phyloP scores from a whole-genome alignment of 305 asterid genomes.

The Solanum hybrid region DNA sequence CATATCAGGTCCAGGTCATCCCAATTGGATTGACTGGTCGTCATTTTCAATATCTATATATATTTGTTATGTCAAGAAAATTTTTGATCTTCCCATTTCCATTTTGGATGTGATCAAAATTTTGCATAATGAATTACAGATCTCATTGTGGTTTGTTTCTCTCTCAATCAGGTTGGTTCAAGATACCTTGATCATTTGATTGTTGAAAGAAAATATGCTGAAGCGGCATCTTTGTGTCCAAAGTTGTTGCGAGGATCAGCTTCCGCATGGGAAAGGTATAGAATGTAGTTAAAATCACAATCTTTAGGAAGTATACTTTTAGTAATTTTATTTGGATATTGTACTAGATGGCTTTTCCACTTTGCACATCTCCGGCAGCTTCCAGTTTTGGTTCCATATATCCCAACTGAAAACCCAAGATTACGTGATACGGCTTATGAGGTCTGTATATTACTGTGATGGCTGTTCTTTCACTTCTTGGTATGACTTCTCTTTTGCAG shows the following conservation, averaged over 20 bases:
- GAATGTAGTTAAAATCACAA: neutral
- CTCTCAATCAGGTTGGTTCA: constrained; percentile 64
- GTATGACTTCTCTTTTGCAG: neutral
- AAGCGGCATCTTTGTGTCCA: constrained; percentile 96
- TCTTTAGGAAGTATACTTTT: neutral
- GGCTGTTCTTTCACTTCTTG: neutral
- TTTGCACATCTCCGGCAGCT: constrained; percentile 99
- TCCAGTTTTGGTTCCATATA: constrained; percentile 89
- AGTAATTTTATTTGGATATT: constrained; percentile 18
- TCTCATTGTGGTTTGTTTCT: neutral
- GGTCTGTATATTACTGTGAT: constrained; percentile 37
- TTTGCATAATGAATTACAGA: neutral
- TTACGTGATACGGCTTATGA: constrained; percentile 95
- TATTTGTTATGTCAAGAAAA: neutral
- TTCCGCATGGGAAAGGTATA: constrained; percentile 98
- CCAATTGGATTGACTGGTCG: neutral
- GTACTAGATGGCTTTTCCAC: constrained; percentile 88
- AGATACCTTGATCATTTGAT: constrained; percentile 92
- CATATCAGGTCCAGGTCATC: neutral
- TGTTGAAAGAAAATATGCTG: constrained; percentile 89
- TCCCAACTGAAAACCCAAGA: constrained; percentile 92
- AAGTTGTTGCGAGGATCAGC: constrained; percentile 86
- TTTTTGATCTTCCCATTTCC: neutral
- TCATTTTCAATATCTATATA: neutral
- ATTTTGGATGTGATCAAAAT: neutral